phyloP scores from a whole-genome alignment of 192 early-diverging fungal species.

The Coemansia sp. region DNA sequence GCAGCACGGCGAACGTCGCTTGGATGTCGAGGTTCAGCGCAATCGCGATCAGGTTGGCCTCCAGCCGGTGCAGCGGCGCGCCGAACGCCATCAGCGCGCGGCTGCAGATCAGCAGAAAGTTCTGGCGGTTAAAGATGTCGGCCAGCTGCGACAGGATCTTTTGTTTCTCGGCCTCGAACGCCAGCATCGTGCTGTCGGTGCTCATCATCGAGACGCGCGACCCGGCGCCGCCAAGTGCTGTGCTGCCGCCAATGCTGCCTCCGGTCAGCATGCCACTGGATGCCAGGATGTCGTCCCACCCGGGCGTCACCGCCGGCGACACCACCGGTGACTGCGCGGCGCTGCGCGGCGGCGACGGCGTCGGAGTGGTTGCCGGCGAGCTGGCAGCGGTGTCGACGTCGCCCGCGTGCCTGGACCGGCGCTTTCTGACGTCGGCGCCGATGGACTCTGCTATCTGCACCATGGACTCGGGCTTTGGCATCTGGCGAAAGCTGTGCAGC shows the following conservation, averaged over 20 bases:
- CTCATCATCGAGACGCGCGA: constrained; percentile 39
- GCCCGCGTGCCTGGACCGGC: background rate
- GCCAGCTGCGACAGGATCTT: constrained; percentile 60
- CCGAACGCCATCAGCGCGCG: constrained; percentile 72
- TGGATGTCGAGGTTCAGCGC: constrained; percentile 65
- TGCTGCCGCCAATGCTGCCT: constrained; percentile 19
- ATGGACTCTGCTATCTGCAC: constrained; percentile 20
- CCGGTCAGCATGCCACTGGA: constrained; percentile 50
- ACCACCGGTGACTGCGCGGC: constrained; percentile 10
- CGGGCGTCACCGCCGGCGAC: constrained; percentile 39
- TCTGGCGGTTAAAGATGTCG: constrained; percentile 70
- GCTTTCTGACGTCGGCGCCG: constrained; percentile 1
- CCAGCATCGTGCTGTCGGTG: constrained; percentile 32
- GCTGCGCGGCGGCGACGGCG: constrained; percentile 11
- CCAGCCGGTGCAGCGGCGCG: constrained; percentile 67
- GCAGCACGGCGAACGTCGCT: constrained; percentile 67
- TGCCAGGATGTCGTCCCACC: constrained; percentile 52
- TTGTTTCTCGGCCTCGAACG: constrained; percentile 48
- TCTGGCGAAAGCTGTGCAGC: constrained; percentile 35
- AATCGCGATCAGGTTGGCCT: constrained; percentile 64
- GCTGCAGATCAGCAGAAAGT: constrained; percentile 63
- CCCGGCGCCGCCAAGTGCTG: constrained; percentile 11
- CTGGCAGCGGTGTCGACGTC: background rate
- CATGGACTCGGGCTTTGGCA: constrained; percentile 41
- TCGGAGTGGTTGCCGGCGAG: background rate